A percentile compares a stretch with the other conserved stretches of the same genome.
These are phyloP conservation scores for Lanmaoa rubissima DNA, from an alignment of 768 basidiomycete genomes.

Conservation along the genomic window DNA sequence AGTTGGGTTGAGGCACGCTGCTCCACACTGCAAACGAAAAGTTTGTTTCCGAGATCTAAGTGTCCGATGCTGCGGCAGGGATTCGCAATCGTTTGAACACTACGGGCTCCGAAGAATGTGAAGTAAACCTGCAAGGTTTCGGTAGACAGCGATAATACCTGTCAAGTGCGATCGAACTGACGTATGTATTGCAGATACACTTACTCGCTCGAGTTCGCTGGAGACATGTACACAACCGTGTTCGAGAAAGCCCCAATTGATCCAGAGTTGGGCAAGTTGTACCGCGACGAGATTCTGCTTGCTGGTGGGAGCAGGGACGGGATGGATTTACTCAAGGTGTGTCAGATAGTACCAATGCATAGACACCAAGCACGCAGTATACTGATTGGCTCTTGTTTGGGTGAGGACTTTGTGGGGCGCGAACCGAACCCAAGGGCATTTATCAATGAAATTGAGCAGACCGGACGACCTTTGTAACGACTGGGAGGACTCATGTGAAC, in stretches of 20 bases:
- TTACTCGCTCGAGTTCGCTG: slow-evolving; percentile 65
- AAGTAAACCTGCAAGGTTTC: no score
- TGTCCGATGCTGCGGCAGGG: no score
- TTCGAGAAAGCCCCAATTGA: slow-evolving; percentile 78
- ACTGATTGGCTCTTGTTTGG: not conserved
- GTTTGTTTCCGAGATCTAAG: no score
- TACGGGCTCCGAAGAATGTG: no score
- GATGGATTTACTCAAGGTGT: slow-evolving; percentile 66
- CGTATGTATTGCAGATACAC: slow-evolving; percentile 45
- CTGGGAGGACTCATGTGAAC: no score
- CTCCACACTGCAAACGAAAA: no score
- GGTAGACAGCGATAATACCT: no score
- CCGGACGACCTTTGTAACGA: slow-evolving; percentile 25
- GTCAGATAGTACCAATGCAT: not conserved
- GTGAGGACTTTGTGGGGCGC: slow-evolving; percentile 74
- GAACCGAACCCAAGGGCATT: slow-evolving; percentile 75
- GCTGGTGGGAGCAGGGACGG: slow-evolving; percentile 76
- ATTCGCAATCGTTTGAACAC: no score
- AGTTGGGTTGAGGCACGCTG: no score
- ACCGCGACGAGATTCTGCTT: slow-evolving; percentile 72
- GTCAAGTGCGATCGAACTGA: not conserved
- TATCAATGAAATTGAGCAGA: slow-evolving; percentile 57
- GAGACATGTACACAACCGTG: slow-evolving; percentile 63
- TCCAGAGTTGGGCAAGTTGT: slow-evolving; percentile 58
- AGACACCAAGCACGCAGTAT: no score